Evolutionary conservation across 176 grass and related monocot genomes (phyloP).

Genomic region (Paspalum notatum): DNA sequence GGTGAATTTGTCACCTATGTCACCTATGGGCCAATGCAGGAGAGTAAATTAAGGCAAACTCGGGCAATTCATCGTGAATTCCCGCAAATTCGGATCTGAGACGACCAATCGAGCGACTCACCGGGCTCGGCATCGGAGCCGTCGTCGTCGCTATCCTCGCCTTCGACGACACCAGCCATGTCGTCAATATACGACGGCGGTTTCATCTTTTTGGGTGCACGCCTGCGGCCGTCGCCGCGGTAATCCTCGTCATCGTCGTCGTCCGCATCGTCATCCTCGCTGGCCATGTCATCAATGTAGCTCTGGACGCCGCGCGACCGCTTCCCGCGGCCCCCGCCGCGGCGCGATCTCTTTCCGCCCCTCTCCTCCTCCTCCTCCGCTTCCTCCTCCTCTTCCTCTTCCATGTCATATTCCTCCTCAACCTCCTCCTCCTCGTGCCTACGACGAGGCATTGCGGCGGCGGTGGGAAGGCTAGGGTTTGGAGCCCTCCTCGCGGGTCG

Average conservation of each 20-base stretch:
- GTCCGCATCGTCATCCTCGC: conserved; percentile 63
- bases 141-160: conserved; percentile 50
- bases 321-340: conserved; percentile 40
- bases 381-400: conserved; percentile 39
- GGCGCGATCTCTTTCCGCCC: conserved; percentile 32
- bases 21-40: neutral
- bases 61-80: neutral
- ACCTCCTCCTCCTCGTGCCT: conserved; percentile 47
- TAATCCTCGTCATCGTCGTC: conserved; percentile 35
- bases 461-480: conserved; percentile 38
- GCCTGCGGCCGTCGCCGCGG: conserved; percentile 7
- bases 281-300: conserved; percentile 71
- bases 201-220: conserved; percentile 33
- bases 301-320: conserved; percentile 45
- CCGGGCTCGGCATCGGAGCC: conserved; percentile 58
- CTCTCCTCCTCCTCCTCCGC: conserved; percentile 42
- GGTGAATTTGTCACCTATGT: neutral
- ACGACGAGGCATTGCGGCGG: conserved; percentile 52
- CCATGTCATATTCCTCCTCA: conserved; percentile 39
- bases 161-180: conserved; percentile 63
- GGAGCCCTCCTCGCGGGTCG: neutral
- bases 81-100: neutral
- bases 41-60: neutral
- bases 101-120: conserved; percentile 27
- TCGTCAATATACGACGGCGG: conserved; percentile 63